Percentiles rank a stretch among this genome's conserved stretches.
phyloP scores from a whole-genome alignment of 768 basidiomycete species.

The Epithele typhae region DNA sequence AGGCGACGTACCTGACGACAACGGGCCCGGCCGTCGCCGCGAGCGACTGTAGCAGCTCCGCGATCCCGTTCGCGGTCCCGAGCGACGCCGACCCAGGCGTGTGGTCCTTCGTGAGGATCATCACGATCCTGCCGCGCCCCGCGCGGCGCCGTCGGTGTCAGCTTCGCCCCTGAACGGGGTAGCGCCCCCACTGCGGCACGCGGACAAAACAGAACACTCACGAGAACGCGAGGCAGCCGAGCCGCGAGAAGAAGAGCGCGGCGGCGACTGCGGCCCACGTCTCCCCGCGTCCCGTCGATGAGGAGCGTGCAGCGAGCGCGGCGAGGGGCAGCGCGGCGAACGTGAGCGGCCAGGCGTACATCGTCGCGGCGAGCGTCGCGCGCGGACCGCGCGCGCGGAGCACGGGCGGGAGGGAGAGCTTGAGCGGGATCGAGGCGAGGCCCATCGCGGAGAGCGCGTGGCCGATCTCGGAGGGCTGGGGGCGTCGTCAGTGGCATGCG shows the following conservation, averaged over 20 bases:
- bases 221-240: constrained; percentile 50
- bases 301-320: constrained; percentile 38
- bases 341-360: constrained; percentile 49
- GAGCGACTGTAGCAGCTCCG: constrained; percentile 27
- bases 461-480: constrained; percentile 53
- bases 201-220: constrained; percentile 27
- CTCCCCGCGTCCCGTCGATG: neutral
- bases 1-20: constrained; percentile 9
- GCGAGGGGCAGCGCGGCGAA: constrained; percentile 48
- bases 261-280: constrained; percentile 47
- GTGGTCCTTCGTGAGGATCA: constrained; percentile 29
- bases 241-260: constrained; percentile 42
- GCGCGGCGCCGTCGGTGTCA: constrained; percentile 13
- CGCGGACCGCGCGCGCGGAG: constrained; percentile 45
- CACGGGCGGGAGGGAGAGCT: constrained; percentile 49
- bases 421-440: constrained; percentile 44
- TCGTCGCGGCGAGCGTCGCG: constrained; percentile 47
- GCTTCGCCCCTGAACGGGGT: neutral
- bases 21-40: constrained; percentile 25
- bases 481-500: too few species aligned
- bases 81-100: constrained; percentile 26
- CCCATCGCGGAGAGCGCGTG: constrained; percentile 53
- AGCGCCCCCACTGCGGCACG: neutral
- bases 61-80: constrained; percentile 29
- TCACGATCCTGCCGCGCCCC: constrained; percentile 23